Base-by-base conservation (phyloP, 2,329 filamentous ascomycete genomes). In the Coniochaeta hoffmannii region DNA sequence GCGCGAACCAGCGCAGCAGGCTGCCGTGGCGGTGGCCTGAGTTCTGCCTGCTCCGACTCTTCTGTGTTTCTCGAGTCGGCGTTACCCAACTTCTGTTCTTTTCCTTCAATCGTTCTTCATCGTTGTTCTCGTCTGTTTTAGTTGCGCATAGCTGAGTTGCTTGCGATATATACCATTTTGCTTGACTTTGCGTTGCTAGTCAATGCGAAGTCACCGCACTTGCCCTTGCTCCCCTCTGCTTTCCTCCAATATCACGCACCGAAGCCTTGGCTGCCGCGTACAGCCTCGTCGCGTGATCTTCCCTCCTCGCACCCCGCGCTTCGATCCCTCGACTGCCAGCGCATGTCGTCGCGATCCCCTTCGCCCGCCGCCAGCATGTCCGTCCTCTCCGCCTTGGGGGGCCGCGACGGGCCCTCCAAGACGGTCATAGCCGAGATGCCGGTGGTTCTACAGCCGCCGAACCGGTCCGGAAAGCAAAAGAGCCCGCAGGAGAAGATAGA, bases 401-500 rank as follows among this genome's bases (percentile, higher is more conserved):
- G 36, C 12, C 32, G 14, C 35, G 56, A 50, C 38, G 54, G 50
- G 15, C 51, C 28, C 24, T 2, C 22, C 26, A 54, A 56, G 53
- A 50, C 56, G 2, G 50, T 61, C 32, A 53, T 62, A 44, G 58
- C 58, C 46, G 60, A 64, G 50, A 57, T 60, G 53, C 60, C 61
- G 24, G 46, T 61, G 6, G 31, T 54, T 24, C 44, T 61, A 14
- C 46, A 50, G 24, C 46, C 46, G 14, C 17, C 36, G 17, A 9
- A 7, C 24, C 55, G 32, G 17, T 2, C 10, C 19, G 26, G 32
- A 51, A 80, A 77, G 62, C 76, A 80, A 56, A 78, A 82, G 63
- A 71, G 82, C 8, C 87, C 88, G 0, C 88, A 92, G 66, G 78
- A 83, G 56, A 78, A 75, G 26, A 81, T 92, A 56, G 81, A 89